Evolutionary conservation across 768 basidiomycete genomes (phyloP), one percentile per base, ranked within the genome.

Genomic region (Megacollybia marginata): DNA sequence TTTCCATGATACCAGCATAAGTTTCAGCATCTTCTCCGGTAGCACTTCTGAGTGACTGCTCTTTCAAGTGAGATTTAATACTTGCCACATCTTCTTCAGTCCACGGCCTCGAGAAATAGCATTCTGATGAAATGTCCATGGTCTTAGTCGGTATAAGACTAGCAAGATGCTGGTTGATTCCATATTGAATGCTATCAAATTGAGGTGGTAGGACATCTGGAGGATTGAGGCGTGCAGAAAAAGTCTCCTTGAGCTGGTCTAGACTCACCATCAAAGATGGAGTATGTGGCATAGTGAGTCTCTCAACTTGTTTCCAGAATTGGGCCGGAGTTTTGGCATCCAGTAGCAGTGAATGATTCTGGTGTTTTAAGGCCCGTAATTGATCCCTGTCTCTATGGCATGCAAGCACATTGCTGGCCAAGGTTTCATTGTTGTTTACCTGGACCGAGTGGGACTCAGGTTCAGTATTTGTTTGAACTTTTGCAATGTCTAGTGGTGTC

Each of bases 151-250:
- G 51, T 2, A 57, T 52, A 15, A 42, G 2, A 11, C 36, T 28
- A 6, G 16, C 47, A 11, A 52, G 8, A 4, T 18, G 33, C 7
- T 52, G 36, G 35, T 28, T 32, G 28, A 11, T 9, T 48, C 50
- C 12, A 19, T 44, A 20, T 2, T 32, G 49, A 11, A 15, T 33
- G 4, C 12, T 18, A 42, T 50, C 42, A 50, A 50, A 50, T 9
- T 18, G 44, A 2, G 9, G 12, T 11, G 49, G 49, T 12, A 45
- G 11, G 16, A 51, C 44, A 1, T 16, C n/a, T 0, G 48, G 45
- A 15, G 46, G 53, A 19, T 57, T 57, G 20, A 54, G 15, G 3
- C 52, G 15, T 7, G 40, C 42, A 9, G 42, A 36, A 33, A 56
- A 56, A 0, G 53, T 50, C 9, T 15, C 42, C 19, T 46, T 11